A percentile compares a stretch with the other conserved stretches of the same genome.
These are phyloP conservation scores for Naegleria gruberi DNA, from an alignment of 208 protist species.

Conservation along the genomic window DNA sequence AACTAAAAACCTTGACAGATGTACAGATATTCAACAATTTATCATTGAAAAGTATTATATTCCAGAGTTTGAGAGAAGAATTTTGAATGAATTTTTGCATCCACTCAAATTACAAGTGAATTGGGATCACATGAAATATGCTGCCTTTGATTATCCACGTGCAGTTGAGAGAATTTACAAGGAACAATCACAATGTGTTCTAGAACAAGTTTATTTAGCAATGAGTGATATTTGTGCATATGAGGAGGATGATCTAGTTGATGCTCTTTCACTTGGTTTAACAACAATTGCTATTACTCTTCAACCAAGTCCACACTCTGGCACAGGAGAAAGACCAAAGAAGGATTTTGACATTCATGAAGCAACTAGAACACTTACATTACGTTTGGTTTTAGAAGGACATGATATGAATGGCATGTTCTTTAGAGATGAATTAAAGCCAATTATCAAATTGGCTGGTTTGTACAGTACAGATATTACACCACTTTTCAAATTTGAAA, in stretches of 20 bases:
- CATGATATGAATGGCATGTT: not conserved
- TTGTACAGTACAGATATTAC: not conserved
- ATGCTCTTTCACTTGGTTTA: not conserved
- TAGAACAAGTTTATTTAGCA: not conserved
- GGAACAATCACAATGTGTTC: not conserved
- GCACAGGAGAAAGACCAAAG: not conserved
- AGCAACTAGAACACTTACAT: not conserved
- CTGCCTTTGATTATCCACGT: not conserved
- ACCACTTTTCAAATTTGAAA: not conserved
- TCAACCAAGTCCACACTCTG: not conserved
- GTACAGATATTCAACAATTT: conserved; percentile 6
- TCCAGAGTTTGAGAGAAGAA: not conserved
- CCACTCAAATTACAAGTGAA: not conserved
- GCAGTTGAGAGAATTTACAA: not conserved
- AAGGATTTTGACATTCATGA: conserved; percentile 17
- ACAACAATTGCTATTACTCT: not conserved
- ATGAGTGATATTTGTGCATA: not conserved
- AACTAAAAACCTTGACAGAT: not conserved
- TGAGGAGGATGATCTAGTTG: conserved; percentile 2
- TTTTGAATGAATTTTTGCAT: not conserved
- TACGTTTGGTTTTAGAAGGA: not conserved
- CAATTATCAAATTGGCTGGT: conserved; percentile 7
- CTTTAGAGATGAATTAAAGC: not conserved
- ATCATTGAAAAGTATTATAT: conserved; percentile 9
- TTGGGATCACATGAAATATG: conserved; percentile 10